Evolutionary conservation across 2,329 filamentous ascomycete genomes (phyloP).

Genomic region (Fusarium sp.): DNA sequence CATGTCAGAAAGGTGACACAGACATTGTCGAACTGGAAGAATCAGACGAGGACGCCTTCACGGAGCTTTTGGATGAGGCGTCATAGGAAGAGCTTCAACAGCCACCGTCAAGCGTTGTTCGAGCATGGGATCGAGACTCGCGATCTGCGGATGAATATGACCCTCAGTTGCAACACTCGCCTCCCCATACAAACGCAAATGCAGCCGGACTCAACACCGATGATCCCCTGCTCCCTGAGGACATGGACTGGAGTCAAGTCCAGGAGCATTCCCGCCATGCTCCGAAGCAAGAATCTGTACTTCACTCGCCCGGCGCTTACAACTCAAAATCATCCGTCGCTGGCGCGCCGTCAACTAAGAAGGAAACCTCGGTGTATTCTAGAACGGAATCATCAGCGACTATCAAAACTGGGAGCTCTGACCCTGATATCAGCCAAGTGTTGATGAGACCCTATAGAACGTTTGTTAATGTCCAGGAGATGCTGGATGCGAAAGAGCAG

Average conservation of each 20-base stretch:
- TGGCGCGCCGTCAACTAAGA: background rate
- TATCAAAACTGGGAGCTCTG: conserved; percentile 1
- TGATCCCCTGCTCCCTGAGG: conserved; percentile 47
- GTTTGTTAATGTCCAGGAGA: conserved; percentile 74
- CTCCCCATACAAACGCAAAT: conserved; percentile 33
- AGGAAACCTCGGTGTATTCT: background rate
- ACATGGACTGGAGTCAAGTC: conserved; percentile 56
- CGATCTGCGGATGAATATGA: conserved; percentile 52
- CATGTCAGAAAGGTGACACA: background rate
- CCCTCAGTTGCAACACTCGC: conserved; percentile 50
- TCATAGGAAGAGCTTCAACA: conserved; percentile 16
- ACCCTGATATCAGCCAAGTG: background rate
- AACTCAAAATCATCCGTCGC: background rate
- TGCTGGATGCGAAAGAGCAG: conserved; percentile 59
- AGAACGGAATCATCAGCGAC: conserved; percentile 9
- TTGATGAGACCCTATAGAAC: conserved; percentile 50
- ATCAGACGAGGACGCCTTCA: conserved; percentile 29
- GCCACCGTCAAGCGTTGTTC: conserved; percentile 49
- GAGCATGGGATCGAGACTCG: conserved; percentile 48
- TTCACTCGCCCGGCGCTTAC: background rate
- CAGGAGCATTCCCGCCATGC: conserved; percentile 17
- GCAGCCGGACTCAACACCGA: background rate
- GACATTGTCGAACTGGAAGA: conserved; percentile 16
- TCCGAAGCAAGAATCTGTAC: conserved; percentile 2
- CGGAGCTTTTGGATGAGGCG: conserved; percentile 19